These are phyloP conservation scores for Phycomyces blakesleeanus DNA, from an alignment of 192 early-diverging fungal genomes.

Conservation along the genomic window DNA sequence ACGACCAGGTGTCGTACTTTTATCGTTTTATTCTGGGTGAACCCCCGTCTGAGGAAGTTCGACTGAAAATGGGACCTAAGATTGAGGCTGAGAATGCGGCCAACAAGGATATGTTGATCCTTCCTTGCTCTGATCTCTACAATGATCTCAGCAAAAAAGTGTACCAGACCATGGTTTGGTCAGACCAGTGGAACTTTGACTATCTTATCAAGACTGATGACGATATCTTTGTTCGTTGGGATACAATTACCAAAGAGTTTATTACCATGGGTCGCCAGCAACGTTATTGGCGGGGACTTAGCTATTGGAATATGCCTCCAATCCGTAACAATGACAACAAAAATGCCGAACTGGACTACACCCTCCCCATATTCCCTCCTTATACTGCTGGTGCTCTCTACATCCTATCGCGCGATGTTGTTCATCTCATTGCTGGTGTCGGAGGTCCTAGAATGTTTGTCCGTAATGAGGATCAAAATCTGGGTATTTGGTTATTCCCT, in stretches of 20 bases:
- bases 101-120: constrained; percentile 49
- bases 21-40: constrained; percentile 54
- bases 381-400: constrained; percentile 60
- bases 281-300: constrained; percentile 55
- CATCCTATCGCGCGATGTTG: constrained; percentile 54
- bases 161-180: constrained; percentile 54
- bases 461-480: constrained; percentile 56
- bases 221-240: constrained; percentile 60
- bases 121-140: constrained; percentile 50
- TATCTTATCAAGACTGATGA: constrained; percentile 58
- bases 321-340: constrained; percentile 51
- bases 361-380: constrained; percentile 54
- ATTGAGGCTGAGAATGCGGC: constrained; percentile 42
- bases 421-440: constrained; percentile 45
- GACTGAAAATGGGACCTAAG: constrained; percentile 40
- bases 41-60: constrained; percentile 37
- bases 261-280: constrained; percentile 37
- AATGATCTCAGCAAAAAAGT: constrained; percentile 55
- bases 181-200: constrained; percentile 49
- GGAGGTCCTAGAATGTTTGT: constrained; percentile 52
- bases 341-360: constrained; percentile 43
- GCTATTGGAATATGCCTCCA: constrained; percentile 60
- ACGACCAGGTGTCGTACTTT: constrained; percentile 38
- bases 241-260: constrained; percentile 46
- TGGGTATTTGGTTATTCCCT: constrained; percentile 58